A percentile compares a stretch with the other conserved stretches of the same genome.
Evolutionary conservation across 139 green algal genomes (phyloP).

Genomic region (Tetradesmus lagerheimii): DNA sequence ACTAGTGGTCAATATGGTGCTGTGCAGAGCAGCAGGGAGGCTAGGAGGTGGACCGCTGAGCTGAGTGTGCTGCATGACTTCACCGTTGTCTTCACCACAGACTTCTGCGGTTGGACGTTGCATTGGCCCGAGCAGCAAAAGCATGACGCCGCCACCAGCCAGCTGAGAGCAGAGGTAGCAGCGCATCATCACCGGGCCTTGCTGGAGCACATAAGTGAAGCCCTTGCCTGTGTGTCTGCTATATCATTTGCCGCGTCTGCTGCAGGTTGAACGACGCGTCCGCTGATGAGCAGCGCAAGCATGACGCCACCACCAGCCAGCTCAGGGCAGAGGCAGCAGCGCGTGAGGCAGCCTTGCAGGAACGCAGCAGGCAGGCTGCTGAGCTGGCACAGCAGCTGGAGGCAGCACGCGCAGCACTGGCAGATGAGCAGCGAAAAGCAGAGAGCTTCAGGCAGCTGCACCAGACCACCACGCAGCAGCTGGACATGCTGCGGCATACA

Average conservation of each 20-base stretch:
- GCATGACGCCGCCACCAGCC: too few relatives aligned
- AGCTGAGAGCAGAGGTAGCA: too few relatives aligned
- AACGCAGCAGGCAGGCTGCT: not conserved
- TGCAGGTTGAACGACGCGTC: not conserved
- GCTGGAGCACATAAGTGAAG: too few relatives aligned
- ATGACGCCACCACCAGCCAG: not conserved
- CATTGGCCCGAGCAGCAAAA: too few relatives aligned
- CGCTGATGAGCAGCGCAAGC: not conserved
- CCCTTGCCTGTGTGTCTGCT: too few relatives aligned
- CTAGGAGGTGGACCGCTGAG: too few relatives aligned
- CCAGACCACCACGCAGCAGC: not conserved
- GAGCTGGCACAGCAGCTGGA: slow-evolving; percentile 36
- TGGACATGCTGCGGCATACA: not conserved
- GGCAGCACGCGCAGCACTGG: not conserved
- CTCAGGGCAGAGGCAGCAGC: not conserved
- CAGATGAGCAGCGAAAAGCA: not conserved
- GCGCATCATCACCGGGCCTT: too few relatives aligned
- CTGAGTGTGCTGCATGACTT: too few relatives aligned
- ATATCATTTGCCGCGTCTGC: not conserved
- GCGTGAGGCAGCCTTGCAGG: slow-evolving; percentile 4
- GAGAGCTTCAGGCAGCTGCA: slow-evolving; percentile 9
- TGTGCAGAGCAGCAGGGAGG: too few relatives aligned
- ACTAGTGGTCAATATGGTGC: too few relatives aligned
- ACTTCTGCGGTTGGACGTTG: too few relatives aligned
- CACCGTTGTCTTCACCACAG: too few relatives aligned